Percentiles rank a stretch among this genome's conserved stretches.
These are phyloP conservation scores for Chlamydomonas sp. DNA, from an alignment of 139 green algal species.

Conservation along the genomic window DNA sequence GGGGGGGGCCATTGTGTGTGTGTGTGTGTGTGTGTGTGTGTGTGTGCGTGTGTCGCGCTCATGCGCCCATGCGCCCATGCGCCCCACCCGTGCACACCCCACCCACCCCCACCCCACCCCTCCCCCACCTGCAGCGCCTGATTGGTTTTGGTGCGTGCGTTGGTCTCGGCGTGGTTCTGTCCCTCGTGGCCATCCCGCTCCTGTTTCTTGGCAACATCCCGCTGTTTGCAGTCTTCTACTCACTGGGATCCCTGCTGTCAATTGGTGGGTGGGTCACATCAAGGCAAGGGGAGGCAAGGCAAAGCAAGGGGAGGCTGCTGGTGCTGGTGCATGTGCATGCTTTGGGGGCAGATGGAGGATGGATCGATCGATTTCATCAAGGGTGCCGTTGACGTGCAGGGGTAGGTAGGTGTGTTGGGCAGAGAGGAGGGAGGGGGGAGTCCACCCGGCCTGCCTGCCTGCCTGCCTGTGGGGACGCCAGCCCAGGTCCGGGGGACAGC, in stretches of 20 bases:
- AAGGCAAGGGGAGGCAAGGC: too few species aligned
- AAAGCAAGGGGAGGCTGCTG: background rate
- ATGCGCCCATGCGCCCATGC: background rate
- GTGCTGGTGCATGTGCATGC: background rate
- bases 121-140: conserved; percentile 1
- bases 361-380: background rate
- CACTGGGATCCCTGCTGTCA: background rate
- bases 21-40: too few species aligned
- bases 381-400: too few species aligned
- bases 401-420: too few species aligned
- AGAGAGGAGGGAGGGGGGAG: too few species aligned
- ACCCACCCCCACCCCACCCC: too few species aligned
- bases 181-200: background rate
- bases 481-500: too few species aligned
- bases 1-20: too few species aligned
- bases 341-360: background rate
- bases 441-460: too few species aligned
- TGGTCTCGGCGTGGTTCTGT: background rate
- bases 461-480: too few species aligned
- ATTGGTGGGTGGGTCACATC: background rate
- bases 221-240: background rate
- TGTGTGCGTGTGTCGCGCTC: background rate
- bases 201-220: background rate
- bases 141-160: conserved; percentile 8
- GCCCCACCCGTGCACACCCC: background rate